Base-by-base conservation (phyloP, 1,284 basidiomycete genomes). In the Rhodofomes roseus region DNA sequence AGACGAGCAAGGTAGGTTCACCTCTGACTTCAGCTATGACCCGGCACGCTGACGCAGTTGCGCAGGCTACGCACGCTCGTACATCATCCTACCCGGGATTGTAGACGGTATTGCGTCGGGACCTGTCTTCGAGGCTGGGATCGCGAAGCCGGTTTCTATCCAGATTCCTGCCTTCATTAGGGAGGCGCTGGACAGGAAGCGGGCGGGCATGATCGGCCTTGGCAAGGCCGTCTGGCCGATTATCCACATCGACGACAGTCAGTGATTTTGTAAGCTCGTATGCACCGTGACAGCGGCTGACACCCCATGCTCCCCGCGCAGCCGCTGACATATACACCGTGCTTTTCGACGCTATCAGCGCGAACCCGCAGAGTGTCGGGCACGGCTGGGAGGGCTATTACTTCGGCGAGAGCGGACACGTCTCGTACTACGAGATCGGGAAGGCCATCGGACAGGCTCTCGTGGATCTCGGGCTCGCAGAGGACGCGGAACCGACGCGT, bases 91-190 rank as follows among this genome's bases (percentile, higher is more conserved):
- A 7, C 81, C 81, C 0, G 71, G 77, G 9, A 79, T 77, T 0
- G 78, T 84, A 43, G 83, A 78, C 55, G 82, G 81, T 5, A 67
- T 79, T 4, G 79, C 79, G 1, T 68, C 70, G 4, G 78, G 79
- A 7, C 66, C 73, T n/a, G 69, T 84, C 18, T 77, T 79, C 20
- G 77, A 80, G 29, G 68, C 72, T 2, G 79, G 77, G 2, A 68
- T 84, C 41, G 73, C 78, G 59, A 78, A 83, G 63, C 59, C 72
- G 9, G 71, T 74, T 53, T 82, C 81, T 2, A 74, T 76, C 34
- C 78, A 81, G 60, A 74, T 82, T 34, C 81, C 81, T 0, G 43
- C 29, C 1, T 64, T 82, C 14, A 74, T 81, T 18, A 66, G 72
- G 31, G 66, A 74, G 6, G 66, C 73, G 31, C 59, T 81, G 23